Base-by-base conservation (phyloP, 345 rosid genomes). In the Gossypium stocksii region DNA sequence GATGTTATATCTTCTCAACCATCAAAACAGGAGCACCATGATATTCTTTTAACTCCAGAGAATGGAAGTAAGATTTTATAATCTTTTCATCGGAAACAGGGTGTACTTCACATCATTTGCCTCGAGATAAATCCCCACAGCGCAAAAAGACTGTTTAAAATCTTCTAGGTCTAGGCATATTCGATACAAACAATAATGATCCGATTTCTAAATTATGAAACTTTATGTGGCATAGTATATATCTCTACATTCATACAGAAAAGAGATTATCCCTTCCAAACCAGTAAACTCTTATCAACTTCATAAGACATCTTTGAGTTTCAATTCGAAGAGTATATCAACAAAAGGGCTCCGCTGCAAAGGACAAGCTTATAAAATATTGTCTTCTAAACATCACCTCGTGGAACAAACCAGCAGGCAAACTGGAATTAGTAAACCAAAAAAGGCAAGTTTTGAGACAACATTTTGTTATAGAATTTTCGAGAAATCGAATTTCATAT, bases 221-320 rank as follows among this genome's bases (percentile, higher is more conserved):
- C 12, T 54, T 54, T 54, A n/a, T 7, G 17, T 52, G 57, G 20
- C 56, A 1, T 14, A 22, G 54, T 7, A 46, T 12, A 22, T 7
- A 46, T 22, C n/a, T 22, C 54, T 66, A 2, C 19, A 9, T 7
- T 8, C 25, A 44, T 27, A 66, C 14, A 6, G 5, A 3, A 22
- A 20, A 22, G 11, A 20, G 71, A 66, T 46, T 10, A 46, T 66
- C 48, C 71, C 71, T 66, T 45, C n/a, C 34, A 66, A 22, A 66
- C 16, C 54, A 45, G n/a, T 11, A 20, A 45, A 14, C 34, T 45
- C n/a, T 22, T 66, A 22, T 2, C 17, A 66, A 66, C n/a, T 19
- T 65, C 16, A 12, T 2, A 10, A 2, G 22, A 19, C 9, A 65
- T 43, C 27, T 19, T 65, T 11, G 70, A 65, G 29, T 43, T 65